Evolutionary conservation across 305 asterid species (phyloP), one percentile per base, ranked within the genome.

Genomic region (Caryopteris hybrid): DNA sequence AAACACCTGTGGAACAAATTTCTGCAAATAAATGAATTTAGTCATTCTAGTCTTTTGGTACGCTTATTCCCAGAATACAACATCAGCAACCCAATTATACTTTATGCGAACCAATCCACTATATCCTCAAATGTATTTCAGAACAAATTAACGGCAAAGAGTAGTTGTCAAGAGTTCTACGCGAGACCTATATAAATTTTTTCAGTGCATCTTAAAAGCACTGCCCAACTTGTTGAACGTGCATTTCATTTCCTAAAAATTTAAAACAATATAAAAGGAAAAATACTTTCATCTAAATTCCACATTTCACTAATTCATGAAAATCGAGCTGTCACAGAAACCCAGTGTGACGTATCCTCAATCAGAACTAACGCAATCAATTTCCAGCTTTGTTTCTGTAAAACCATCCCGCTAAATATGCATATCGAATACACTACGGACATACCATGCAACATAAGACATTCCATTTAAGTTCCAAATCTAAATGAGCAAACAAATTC

Each of bases 261-360:
- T 47, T 55, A 39, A 61, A 55, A 46, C 20, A 47, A 34, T 29
- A 18, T 62, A 38, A 43, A 48, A 46, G 36, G 59, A 16, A 45
- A 6, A 38, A 12, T 46, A 45, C 20, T 39, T 34, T 64, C 17
- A 72, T 51, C 29, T n/a, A n/a, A 55, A 52, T 73, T 43, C 78
- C 64, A 31, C 22, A 14, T 20, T 46, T 23, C 39, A 31, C 33
- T 43, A 66, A 3, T 43, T 21, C 27, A 0, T 27, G 36, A 50
- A 61, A 60, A 20, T 22, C 6, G 8, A 33, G 65, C 41, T 33
- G 13, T 25, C 11, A 14, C 39, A 75, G 51, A 50, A 10, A 45
- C 63, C 12, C 34, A 43, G 34, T n/a, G 46, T 41, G 22, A 52
- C 27, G 5, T 12, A 39, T 11, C 36, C 36, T 41, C 22, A 5